These are phyloP conservation scores for Diplosphaera chodatii DNA, from an alignment of 139 green algal genomes.

Conservation along the genomic window DNA sequence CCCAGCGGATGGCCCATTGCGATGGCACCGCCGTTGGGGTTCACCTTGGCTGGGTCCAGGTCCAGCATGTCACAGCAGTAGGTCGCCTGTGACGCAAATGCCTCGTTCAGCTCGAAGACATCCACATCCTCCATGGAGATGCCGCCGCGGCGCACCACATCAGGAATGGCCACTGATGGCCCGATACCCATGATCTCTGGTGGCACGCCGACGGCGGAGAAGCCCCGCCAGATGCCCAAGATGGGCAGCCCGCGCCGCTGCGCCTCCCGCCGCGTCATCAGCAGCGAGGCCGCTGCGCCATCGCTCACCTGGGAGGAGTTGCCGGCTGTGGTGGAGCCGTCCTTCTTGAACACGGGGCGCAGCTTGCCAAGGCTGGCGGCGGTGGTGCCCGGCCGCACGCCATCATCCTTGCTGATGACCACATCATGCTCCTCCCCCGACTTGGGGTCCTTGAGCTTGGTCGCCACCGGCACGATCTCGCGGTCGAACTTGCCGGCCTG, in stretches of 20 bases:
- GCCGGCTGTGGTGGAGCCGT: constrained; percentile 89
- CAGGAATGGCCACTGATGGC: constrained; percentile 92
- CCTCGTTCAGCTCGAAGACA: constrained; percentile 98
- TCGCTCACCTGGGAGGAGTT: constrained; percentile 92
- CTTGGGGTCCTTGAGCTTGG: constrained; percentile 48
- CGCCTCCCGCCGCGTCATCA: constrained; percentile 93
- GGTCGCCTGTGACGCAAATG: constrained; percentile 86
- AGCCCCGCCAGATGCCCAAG: constrained; percentile 86
- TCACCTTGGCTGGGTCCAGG: constrained; percentile 84
- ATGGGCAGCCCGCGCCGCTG: constrained; percentile 72
- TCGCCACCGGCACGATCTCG: constrained; percentile 95
- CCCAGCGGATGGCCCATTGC: constrained; percentile 95
- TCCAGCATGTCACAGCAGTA: constrained; percentile 85
- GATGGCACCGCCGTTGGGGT: constrained; percentile 96
- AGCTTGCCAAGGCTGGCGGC: constrained; percentile 65
- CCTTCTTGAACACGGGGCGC: constrained; percentile 87
- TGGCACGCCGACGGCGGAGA: constrained; percentile 88
- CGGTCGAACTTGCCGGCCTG: constrained; percentile 77
- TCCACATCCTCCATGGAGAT: constrained; percentile 89
- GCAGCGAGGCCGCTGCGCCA: constrained; percentile 80
- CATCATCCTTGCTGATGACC: constrained; percentile 80
- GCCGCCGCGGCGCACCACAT: constrained; percentile 69
- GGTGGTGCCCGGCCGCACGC: constrained; percentile 73
- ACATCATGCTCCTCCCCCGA: constrained; percentile 60
- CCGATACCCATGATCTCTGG: constrained; percentile 96